These are phyloP conservation scores for Berberis thunbergii DNA, from an alignment of 164 flowering plant species.

Conservation along the genomic window DNA sequence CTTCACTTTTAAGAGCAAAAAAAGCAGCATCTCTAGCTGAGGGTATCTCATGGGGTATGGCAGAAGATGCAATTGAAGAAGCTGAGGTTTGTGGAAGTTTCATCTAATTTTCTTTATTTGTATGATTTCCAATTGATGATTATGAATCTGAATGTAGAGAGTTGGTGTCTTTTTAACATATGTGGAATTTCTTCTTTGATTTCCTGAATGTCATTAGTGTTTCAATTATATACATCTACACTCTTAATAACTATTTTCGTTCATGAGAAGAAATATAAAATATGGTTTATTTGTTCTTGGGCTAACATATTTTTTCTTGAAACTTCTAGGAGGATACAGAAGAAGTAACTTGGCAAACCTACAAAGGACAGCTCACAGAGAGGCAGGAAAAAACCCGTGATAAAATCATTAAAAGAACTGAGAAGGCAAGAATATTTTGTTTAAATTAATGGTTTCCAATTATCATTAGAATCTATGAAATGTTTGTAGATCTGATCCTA, in stretches of 20 bases:
- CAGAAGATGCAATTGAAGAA: constrained; percentile 94
- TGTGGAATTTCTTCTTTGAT: not conserved
- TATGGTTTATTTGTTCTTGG: not conserved
- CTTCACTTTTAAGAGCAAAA: constrained; percentile 80
- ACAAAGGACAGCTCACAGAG: constrained; percentile 93
- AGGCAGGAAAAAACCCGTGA: constrained; percentile 95
- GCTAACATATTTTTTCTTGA: constrained; percentile 6
- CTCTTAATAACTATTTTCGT: not conserved
- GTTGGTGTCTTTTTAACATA: not conserved
- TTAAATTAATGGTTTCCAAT: not conserved
- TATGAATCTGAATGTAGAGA: not conserved
- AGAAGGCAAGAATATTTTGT: constrained; percentile 51
- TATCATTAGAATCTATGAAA: too few relatives aligned
- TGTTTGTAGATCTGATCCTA: too few relatives aligned
- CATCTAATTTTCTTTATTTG: not conserved
- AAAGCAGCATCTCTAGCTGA: constrained; percentile 71
- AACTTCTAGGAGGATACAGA: constrained; percentile 53
- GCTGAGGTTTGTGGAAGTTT: constrained; percentile 48
- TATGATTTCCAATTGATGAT: not conserved
- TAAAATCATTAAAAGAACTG: constrained; percentile 74
- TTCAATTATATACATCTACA: too few relatives aligned
- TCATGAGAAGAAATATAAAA: not conserved
- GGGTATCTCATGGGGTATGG: constrained; percentile 97
- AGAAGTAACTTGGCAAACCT: constrained; percentile 93
- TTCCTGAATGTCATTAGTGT: too few relatives aligned